A percentile compares a stretch with the other conserved stretches of the same genome.
phyloP scores from a whole-genome alignment of 129 eudicot genomes.

The Apium graveolens region DNA sequence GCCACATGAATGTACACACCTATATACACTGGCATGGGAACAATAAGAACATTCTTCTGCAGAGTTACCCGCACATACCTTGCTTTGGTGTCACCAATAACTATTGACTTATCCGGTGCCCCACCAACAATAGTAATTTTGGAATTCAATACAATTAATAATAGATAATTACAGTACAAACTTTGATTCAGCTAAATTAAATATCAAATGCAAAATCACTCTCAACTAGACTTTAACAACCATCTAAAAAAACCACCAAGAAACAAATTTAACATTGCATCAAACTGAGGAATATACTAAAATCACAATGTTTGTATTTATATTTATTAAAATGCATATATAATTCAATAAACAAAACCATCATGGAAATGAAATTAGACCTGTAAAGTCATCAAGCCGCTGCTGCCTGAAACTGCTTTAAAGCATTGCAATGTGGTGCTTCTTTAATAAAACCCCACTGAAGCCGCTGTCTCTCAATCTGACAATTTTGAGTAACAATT shows the following conservation, averaged over 20 bases:
- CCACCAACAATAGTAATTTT: background rate
- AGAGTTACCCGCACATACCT: background rate
- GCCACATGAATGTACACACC: background rate
- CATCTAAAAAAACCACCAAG: background rate
- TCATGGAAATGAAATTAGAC: background rate
- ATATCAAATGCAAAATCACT: background rate
- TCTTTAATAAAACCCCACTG: constrained; percentile 57
- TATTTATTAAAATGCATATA: no score
- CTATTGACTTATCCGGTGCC: background rate
- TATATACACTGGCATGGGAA: background rate
- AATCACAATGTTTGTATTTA: background rate
- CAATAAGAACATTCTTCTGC: background rate
- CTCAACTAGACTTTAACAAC: background rate
- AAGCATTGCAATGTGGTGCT: constrained; percentile 55
- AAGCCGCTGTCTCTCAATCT: constrained; percentile 51
- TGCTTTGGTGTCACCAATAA: background rate
- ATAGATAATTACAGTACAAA: background rate
- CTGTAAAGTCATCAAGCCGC: constrained; percentile 19
- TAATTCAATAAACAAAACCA: background rate
- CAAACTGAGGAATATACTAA: background rate
- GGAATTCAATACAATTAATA: background rate
- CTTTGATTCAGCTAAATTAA: background rate
- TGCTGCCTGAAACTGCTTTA: constrained; percentile 30
- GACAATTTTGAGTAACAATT: constrained; percentile 49
- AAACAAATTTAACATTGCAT: background rate